Percentiles rank a stretch among this genome's conserved stretches.
These are phyloP conservation scores for Dalbergia oliveri DNA, from an alignment of 306 rosid species.

Conservation along the genomic window DNA sequence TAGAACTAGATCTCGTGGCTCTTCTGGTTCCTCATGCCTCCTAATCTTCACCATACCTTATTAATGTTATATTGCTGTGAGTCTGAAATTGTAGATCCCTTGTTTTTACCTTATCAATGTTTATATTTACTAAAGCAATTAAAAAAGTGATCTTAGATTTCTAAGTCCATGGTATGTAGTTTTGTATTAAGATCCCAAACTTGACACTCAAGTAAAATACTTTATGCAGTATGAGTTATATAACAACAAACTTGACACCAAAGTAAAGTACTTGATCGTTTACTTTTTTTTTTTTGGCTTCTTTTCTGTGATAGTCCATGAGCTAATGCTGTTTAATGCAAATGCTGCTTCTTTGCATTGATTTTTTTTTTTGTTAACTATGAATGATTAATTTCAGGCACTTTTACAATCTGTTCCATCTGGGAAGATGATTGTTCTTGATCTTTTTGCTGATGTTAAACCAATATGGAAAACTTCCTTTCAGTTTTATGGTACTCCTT, in stretches of 20 bases:
- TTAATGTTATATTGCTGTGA: background rate
- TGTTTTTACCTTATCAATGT: background rate
- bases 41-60: background rate
- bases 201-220: background rate
- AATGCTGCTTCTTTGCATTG: conserved; percentile 3
- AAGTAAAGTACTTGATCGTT: background rate
- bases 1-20: no score
- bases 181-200: background rate
- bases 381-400: conserved; percentile 67
- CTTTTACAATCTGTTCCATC: conserved; percentile 89
- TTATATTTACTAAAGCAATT: background rate
- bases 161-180: no score
- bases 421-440: conserved; percentile 97
- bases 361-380: no score
- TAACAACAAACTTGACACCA: background rate
- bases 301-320: background rate
- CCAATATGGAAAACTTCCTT: conserved; percentile 88
- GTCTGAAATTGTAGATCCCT: background rate
- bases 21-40: background rate
- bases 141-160: background rate
- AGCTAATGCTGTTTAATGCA: conserved; percentile 17
- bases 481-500: conserved; percentile 95
- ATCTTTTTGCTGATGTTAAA: conserved; percentile 95
- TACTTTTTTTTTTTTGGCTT: background rate
- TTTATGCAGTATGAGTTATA: conserved; percentile 12